Base-by-base conservation (phyloP, 768 basidiomycete genomes). In the Suillus sp. region DNA sequence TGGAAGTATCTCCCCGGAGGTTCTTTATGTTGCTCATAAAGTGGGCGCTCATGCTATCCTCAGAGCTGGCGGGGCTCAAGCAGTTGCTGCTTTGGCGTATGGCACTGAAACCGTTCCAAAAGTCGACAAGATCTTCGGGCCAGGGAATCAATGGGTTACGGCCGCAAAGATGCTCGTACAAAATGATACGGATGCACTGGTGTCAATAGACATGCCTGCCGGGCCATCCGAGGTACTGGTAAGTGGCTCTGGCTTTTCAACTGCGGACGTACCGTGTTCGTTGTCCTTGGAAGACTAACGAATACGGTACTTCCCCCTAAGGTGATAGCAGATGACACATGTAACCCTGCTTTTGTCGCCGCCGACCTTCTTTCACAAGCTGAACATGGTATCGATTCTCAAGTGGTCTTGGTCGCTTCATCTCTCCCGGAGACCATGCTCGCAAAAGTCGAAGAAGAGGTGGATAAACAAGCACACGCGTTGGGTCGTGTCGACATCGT, bases 121-220 rank as follows among this genome's bases (percentile, higher is more conserved):
- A 78, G 96, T 98, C 30, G 97, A 99, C 82, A 99, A 99, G 80
- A 95, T 99, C 69, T 96, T 99, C 72, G 97, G 97, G 10, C 97
- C 97, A 7, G 97, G 97, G 30, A 99, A 99, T 74, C 97, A 99
- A 75, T 99, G 96, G 95, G 97, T 99, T 27, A 99, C 96, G 2
- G 97, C 97, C 1, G 97, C 96, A 59, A 99, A 99, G 80, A 98
- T 99, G 97, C 78, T 96, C 60, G 96, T 99, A 30, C 96, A 98
- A 74, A 99, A 99, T 76, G 97, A 99, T 72, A 96, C 96, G 14
- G 92, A 96, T 70, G 96, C 97, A 10, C 77, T 96, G 65, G 95
- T 98, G 8, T 92, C 93, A 18, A 99, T 99, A 70, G 97, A 99
- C 76, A 99, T 99, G 94, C 97, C 97, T 56, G 97, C 97, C 38